These are phyloP conservation scores for Psidium friedrichsthalianum DNA, from an alignment of 345 rosid species.

Conservation along the genomic window DNA sequence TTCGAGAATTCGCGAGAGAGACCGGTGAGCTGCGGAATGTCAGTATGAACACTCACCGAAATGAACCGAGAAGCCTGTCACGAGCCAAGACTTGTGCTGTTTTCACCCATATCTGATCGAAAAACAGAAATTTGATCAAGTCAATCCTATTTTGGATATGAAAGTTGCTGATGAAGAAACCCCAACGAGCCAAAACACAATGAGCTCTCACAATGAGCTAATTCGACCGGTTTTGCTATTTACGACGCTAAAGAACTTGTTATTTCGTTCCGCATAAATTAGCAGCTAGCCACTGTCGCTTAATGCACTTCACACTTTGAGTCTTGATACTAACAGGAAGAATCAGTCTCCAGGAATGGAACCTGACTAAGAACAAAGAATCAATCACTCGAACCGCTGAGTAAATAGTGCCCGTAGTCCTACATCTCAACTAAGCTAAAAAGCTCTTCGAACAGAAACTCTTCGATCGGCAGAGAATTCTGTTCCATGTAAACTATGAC, in stretches of 20 bases:
- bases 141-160: background rate
- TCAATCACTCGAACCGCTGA: background rate
- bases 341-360: background rate
- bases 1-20: background rate
- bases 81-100: conserved; percentile 83
- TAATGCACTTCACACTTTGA: background rate
- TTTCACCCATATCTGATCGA: conserved; percentile 84
- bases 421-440: background rate
- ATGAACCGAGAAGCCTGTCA: conserved; percentile 87
- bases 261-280: background rate
- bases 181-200: background rate
- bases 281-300: background rate
- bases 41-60: conserved; percentile 31
- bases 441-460: background rate
- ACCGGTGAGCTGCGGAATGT: background rate
- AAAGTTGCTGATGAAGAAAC: background rate
- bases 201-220: background rate
- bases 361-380: background rate
- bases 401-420: background rate
- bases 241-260: background rate
- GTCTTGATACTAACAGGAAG: background rate
- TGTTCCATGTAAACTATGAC: background rate
- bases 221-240: background rate
- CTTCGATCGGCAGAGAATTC: background rate
- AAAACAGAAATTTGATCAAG: background rate